Base-by-base conservation (phyloP, 2,329 filamentous ascomycete genomes). In the Aureobasidium leucospermi region DNA sequence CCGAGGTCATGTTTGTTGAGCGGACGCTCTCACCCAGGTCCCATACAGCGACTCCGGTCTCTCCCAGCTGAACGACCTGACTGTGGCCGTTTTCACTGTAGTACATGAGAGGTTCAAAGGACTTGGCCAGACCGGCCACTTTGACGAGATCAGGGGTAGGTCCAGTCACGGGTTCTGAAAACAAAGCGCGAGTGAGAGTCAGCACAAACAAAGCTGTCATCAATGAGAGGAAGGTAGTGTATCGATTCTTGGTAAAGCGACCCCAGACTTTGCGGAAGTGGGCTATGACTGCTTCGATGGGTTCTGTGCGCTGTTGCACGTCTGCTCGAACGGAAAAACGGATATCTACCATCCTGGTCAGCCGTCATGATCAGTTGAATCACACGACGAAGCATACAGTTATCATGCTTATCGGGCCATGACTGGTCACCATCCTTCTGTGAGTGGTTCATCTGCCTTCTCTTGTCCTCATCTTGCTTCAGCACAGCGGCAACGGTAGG, bases 61-160 rank as follows among this genome's bases (percentile, higher is more conserved):
- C 90, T 72, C 96, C 91, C 51, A 97, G 78, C 64, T 95, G 90
- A 60, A 87, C 86, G 42, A 96, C 90, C 69, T 96, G 91, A 39
- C 86, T 83, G 45, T 91, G 86, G 8, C 91, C 91, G 69, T 92
- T 88, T 69, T 96, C 91, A 0, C 91, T 96, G 70, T 95, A 96
- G 76, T 94, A 94, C 63, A 97, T 95, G 46, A 96, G 81, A 6
- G 93, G 93, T 72, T 96, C 93, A 69, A 96, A 96, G 9, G 90
- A 90, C 67, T 90, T 90, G 51, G 92, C 92, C 64, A 97, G 84
- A 55, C 88, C 86, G 4, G 92, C 92, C 28, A 96, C 87, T 71
- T 96, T 96, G 70, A 96, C 87, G 15, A 97, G 80, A 70, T 96
- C 92, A 0, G 90, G 90, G 2, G 88, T 86, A 0, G 88, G 83